Evolutionary conservation across 495 filamentous ascomycete species (phyloP).

Genomic region (Podospora fimiseda): DNA sequence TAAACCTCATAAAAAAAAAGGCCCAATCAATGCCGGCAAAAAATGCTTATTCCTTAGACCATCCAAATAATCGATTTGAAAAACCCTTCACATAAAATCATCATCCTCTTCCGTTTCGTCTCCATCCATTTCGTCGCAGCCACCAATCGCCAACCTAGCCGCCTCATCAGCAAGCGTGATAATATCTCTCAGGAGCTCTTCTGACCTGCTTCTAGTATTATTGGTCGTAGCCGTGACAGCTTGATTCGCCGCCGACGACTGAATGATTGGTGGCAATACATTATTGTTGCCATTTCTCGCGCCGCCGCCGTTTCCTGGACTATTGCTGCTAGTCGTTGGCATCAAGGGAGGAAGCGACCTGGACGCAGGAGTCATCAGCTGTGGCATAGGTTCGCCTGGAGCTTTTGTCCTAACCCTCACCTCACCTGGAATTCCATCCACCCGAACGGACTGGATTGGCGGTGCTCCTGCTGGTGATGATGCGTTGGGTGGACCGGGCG

Average conservation of each 20-base stretch:
- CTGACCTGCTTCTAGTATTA: constrained; percentile 23
- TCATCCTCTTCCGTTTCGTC: constrained; percentile 45
- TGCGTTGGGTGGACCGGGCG: constrained; percentile 8
- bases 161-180: constrained; percentile 36
- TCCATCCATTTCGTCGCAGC: constrained; percentile 17
- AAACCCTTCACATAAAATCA: constrained; percentile 30
- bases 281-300: neutral
- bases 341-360: constrained; percentile 3
- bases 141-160: constrained; percentile 23
- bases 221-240: neutral
- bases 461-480: neutral
- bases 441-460: constrained; percentile 26
- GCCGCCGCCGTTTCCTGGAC: neutral
- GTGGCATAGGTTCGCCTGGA: constrained; percentile 6
- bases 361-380: neutral
- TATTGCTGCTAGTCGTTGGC: constrained; percentile 9
- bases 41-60: no score
- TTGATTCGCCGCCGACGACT: neutral
- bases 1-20: no score
- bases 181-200: constrained; percentile 38
- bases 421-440: constrained; percentile 41
- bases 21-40: no score
- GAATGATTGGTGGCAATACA: neutral
- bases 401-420: constrained; percentile 37
- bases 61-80: no score